Evolutionary conservation across 768 basidiomycete genomes (phyloP).

Genomic region (Tricholoma terreum): DNA sequence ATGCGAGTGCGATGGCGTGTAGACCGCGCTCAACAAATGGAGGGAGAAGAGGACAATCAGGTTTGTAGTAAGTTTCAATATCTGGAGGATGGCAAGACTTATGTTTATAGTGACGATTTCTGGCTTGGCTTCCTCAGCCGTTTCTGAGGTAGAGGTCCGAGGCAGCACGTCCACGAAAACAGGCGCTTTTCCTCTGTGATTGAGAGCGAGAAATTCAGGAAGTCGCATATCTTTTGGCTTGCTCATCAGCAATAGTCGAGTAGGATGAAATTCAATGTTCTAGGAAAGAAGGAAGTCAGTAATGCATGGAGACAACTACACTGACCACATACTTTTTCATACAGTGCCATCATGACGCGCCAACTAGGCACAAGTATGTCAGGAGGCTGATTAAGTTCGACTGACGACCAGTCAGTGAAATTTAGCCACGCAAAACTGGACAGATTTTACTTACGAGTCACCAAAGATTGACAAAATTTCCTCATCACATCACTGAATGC

Average conservation of each 20-base stretch:
- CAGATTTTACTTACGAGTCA: too few species aligned
- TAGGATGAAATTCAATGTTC: conserved; percentile 17
- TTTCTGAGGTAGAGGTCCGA: not conserved
- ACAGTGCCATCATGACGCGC: conserved; percentile 25
- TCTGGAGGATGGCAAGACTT: conserved; percentile 28
- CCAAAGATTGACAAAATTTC: too few species aligned
- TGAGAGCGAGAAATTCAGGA: conserved; percentile 24
- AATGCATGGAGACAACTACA: not conserved
- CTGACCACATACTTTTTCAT: conserved; percentile 22
- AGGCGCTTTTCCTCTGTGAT: conserved; percentile 27
- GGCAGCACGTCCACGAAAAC: conserved; percentile 19
- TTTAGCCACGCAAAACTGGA: too few species aligned
- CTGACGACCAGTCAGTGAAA: too few species aligned
- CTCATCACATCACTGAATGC: too few species aligned
- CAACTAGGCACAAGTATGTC: too few species aligned
- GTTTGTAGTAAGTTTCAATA: conserved; percentile 22
- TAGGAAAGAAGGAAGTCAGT: conserved; percentile 4
- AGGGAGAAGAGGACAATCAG: conserved; percentile 20
- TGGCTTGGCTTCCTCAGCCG: not conserved
- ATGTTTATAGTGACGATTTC: conserved; percentile 21
- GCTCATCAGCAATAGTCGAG: conserved; percentile 24
- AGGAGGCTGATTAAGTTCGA: too few species aligned
- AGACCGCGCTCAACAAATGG: conserved; percentile 13
- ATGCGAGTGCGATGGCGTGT: conserved; percentile 16
- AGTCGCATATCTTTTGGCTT: conserved; percentile 24